Percentiles rank a stretch among this genome's conserved stretches.
Conservation (phyloP, 140 eudicot genomes). For the Erigeron philadelphicus region DNA sequence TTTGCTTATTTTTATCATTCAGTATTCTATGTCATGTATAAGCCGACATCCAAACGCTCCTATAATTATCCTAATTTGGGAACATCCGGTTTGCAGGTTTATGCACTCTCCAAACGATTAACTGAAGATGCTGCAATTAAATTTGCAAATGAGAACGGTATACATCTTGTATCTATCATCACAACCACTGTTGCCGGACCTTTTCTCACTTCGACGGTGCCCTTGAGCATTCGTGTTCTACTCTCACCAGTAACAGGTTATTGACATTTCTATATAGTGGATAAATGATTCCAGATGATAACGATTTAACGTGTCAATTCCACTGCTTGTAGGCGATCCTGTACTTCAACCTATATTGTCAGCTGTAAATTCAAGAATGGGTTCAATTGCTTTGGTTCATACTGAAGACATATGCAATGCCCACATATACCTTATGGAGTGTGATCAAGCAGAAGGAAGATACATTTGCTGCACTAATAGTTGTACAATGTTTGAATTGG, state of each 20-base stretch:
- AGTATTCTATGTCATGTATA: not conserved
- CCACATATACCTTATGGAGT: constrained; percentile 88
- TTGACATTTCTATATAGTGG: constrained; percentile 3
- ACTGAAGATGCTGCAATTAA: constrained; percentile 68
- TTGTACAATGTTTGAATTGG: constrained; percentile 49
- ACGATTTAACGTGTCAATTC: constrained; percentile 4
- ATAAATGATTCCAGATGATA: constrained; percentile 7
- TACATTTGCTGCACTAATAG: constrained; percentile 61
- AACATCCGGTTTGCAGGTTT: constrained; percentile 40
- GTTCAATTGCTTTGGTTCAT: constrained; percentile 82
- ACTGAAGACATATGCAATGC: constrained; percentile 79
- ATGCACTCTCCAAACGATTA: constrained; percentile 57
- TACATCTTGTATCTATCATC: constrained; percentile 62
- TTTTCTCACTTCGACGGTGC: constrained; percentile 61
- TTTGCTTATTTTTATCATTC: no score
- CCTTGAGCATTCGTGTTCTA: constrained; percentile 62
- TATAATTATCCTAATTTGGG: constrained; percentile 1
- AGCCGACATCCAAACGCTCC: constrained; percentile 1
- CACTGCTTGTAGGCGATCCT: constrained; percentile 42
- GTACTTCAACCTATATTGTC: constrained; percentile 40
- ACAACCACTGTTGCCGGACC: constrained; percentile 80
- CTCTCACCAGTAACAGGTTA: constrained; percentile 84
- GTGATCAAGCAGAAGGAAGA: constrained; percentile 53
- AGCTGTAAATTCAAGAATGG: constrained; percentile 80
- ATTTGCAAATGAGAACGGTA: constrained; percentile 47